These are phyloP conservation scores for Blastocystis sp. DNA, from an alignment of 352 stramenopile species.

Conservation along the genomic window DNA sequence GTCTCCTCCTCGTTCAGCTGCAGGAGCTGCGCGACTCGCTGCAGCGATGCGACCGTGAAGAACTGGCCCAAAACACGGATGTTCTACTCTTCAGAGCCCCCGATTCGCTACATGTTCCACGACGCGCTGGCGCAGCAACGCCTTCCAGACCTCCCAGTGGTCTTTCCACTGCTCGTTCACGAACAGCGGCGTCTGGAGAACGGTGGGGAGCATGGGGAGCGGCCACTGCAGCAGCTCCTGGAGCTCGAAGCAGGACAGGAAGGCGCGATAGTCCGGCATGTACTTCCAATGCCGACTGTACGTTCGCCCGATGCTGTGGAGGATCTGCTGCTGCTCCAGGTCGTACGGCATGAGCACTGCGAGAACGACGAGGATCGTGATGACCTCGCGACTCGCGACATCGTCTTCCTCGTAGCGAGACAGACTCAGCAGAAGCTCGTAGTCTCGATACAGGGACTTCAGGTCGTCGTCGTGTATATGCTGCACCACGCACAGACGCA, in stretches of 20 bases:
- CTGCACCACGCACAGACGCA: conserved; percentile 1
- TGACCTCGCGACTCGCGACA: not conserved
- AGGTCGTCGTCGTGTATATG: conserved; percentile 48
- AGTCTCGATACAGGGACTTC: conserved; percentile 5
- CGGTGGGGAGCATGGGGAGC: not conserved
- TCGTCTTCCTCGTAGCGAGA: conserved; percentile 24
- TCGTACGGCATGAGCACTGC: conserved; percentile 2
- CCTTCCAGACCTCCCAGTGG: not conserved
- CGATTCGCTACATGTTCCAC: not conserved
- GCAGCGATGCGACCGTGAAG: not conserved
- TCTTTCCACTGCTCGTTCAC: not conserved
- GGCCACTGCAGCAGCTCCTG: not conserved
- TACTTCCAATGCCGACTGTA: conserved; percentile 50
- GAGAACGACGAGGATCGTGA: not conserved
- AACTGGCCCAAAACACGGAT: conserved; percentile 27
- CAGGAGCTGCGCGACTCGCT: not conserved
- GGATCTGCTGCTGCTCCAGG: not conserved
- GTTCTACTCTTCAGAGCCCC: not conserved
- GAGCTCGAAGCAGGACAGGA: conserved; percentile 11
- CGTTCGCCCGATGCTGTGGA: not conserved
- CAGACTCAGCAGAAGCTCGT: not conserved
- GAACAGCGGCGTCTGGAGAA: not conserved
- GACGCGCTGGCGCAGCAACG: conserved; percentile 9
- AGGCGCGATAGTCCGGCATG: not conserved
- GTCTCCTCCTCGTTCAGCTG: conserved; percentile 29